phyloP scores from a whole-genome alignment of 2,329 filamentous ascomycete genomes.

The Catunica adiposa region DNA sequence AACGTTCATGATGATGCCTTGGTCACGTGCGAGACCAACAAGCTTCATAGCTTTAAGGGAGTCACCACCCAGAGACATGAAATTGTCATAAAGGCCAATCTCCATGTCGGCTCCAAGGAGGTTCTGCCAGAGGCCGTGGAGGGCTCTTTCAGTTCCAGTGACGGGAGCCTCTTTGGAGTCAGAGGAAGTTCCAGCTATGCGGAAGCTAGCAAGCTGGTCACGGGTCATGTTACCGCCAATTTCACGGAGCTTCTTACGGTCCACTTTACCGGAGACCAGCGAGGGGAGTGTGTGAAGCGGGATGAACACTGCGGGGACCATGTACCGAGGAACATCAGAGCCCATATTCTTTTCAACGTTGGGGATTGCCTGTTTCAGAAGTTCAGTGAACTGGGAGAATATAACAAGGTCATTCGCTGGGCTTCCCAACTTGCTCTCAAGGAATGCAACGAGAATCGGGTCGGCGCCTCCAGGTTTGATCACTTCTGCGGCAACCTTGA shows the following conservation, averaged over 20 bases:
- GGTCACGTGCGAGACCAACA: constrained; percentile 26
- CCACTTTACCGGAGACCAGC: constrained; percentile 32
- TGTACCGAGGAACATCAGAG: constrained; percentile 27
- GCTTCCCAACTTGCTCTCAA: constrained; percentile 21
- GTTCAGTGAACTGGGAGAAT: constrained; percentile 21
- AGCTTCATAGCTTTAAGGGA: constrained; percentile 36
- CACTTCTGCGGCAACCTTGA: constrained; percentile 32
- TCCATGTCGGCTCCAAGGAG: constrained; percentile 23
- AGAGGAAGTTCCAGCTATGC: constrained; percentile 14
- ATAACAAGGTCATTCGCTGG: constrained; percentile 17
- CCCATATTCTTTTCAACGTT: constrained; percentile 21
- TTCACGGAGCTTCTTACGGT: constrained; percentile 32
- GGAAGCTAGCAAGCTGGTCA: constrained; percentile 15
- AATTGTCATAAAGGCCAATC: constrained; percentile 26
- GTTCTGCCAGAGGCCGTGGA: constrained; percentile 24
- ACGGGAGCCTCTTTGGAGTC: constrained; percentile 23
- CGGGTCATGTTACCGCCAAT: constrained; percentile 27
- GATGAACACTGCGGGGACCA: constrained; percentile 32
- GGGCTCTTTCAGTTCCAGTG: constrained; percentile 24
- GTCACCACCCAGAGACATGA: constrained; percentile 34
- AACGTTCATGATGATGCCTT: constrained; percentile 27
- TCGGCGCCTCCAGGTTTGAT: constrained; percentile 29
- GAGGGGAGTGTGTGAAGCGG: constrained; percentile 30
- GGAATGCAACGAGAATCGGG: constrained; percentile 30
- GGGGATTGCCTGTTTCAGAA: constrained; percentile 20